Base-by-base conservation (phyloP, 306 rosid genomes). In the Glycine latifolia region DNA sequence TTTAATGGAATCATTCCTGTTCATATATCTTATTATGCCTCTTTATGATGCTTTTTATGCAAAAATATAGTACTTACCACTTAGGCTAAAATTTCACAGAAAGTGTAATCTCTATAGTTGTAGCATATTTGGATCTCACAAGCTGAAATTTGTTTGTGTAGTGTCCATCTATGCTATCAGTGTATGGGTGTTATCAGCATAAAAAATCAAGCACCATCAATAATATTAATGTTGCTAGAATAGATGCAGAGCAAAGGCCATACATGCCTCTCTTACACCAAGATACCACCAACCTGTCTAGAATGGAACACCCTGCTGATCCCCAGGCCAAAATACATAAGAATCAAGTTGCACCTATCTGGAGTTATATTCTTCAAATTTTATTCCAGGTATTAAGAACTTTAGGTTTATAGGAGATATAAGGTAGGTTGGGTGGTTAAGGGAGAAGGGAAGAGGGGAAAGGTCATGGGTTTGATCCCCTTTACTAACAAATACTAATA, bases 111-210 rank as follows among this genome's bases (percentile, higher is more conserved):
- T 74, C 74, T 49, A 33, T 70, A 53, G 33, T 59, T 26, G 26
- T 49, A 26, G 47, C 13, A 9, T 31, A 49, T 73, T 50, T 73
- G 47, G 26, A 66, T 61, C 78, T 77, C 67, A 80, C 48, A 58
- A 33, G 61, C 65, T 81, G 79, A 74, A 79, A 47, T 37, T 67
- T 83, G 67, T 67, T 84, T 46, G 86, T 85, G 90, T 63, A 94
- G 98, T 86, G 16, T 88, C 96, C 89, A 83, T 89, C 86, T 48
- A 26, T 87, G 67, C 82, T 91, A 60, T 94, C 96, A 31, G 69
- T 79, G 26, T 88, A 87, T 80, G 98, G 97, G 43, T 90, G 90
- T 83, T 89, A 61, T 80, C 86, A 73, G 82, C 76, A 65, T 84
- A 85, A 59, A 35, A 88, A 78, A 55, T 76, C 83, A 55, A 67